Conservation (phyloP, 176 grass and related monocot genomes). For the Triticum timopheevii region DNA sequence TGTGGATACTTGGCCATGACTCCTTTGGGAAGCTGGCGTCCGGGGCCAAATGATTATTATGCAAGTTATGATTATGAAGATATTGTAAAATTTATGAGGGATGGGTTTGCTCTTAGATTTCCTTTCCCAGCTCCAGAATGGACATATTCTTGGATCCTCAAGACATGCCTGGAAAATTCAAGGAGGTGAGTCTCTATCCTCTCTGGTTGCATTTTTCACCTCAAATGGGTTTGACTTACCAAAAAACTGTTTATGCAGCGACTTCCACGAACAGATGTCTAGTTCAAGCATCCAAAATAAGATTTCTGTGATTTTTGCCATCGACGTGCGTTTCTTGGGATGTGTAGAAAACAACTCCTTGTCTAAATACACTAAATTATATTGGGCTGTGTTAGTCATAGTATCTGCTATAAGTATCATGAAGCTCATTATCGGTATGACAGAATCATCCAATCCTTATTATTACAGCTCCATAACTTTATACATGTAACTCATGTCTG, state of each 20-base stretch:
- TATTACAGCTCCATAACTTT: neutral
- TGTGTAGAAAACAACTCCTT: neutral
- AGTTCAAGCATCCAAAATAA: neutral
- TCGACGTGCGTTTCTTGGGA: neutral
- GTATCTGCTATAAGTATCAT: neutral
- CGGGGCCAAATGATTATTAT: neutral
- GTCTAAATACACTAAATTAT: neutral
- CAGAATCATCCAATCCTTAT: neutral
- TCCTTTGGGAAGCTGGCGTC: neutral
- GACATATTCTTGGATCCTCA: neutral
- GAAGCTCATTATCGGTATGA: neutral
- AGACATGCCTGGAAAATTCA: neutral
- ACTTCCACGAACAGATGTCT: neutral
- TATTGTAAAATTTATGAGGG: neutral
- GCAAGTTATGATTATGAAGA: neutral
- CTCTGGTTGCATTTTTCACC: neutral
- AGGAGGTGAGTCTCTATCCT: neutral
- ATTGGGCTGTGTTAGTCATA: neutral
- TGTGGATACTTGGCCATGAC: constrained; percentile 3
- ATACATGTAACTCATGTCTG: neutral
- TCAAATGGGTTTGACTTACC: no score
- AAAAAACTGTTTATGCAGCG: no score
- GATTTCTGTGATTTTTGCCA: rapidly evolving
- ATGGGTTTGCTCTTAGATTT: neutral
- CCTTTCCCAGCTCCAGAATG: neutral